A percentile compares a stretch with the other conserved stretches of the same genome.
phyloP scores from a whole-genome alignment of 1,284 basidiomycete genomes.

The Psilocybe mexicana region DNA sequence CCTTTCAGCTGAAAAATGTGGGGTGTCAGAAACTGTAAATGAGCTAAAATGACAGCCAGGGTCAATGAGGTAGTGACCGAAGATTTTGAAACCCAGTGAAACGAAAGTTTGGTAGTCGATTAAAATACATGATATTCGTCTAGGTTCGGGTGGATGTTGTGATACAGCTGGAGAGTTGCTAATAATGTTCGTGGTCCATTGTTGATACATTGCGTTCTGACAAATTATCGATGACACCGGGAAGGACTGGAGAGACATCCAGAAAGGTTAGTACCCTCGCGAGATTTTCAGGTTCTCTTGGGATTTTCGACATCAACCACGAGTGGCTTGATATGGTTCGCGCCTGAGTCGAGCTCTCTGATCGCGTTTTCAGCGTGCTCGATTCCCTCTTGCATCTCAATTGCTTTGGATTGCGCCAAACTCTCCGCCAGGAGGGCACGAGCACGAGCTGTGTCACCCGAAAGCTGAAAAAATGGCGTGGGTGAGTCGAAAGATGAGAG shows the following conservation, averaged over 20 bases:
- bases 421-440: constrained; percentile 46
- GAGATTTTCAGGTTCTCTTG: not conserved
- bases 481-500: not conserved
- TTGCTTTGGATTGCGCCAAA: constrained; percentile 47
- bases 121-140: no score
- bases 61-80: no score
- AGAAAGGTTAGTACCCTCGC: not conserved
- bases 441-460: constrained; percentile 47
- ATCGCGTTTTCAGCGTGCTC: constrained; percentile 50
- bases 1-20: no score
- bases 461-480: constrained; percentile 40
- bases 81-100: no score
- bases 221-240: not conserved
- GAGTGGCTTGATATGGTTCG: not conserved
- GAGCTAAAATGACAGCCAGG: no score
- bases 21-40: no score
- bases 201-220: not conserved
- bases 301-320: not conserved
- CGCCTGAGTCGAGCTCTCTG: constrained; percentile 32
- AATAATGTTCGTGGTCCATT: not conserved
- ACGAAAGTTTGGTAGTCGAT: no score
- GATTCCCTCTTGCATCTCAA: constrained; percentile 54
- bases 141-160: no score
- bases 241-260: not conserved
- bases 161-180: no score